Conservation (phyloP, 75 land plant genomes). For the Adiantum capillusveneris region DNA sequence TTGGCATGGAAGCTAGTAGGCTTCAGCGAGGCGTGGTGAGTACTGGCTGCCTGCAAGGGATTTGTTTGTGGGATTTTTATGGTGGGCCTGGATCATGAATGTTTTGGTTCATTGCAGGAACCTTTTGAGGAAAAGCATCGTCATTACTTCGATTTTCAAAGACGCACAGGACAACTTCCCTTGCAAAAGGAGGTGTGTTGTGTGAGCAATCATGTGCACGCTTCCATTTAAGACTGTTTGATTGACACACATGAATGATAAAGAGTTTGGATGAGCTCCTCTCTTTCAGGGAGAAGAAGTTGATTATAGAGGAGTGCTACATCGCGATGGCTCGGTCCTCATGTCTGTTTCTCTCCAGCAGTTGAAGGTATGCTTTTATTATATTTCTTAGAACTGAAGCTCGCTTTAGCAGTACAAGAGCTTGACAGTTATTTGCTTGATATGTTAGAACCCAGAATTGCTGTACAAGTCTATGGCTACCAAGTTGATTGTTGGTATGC, state of each 20-base stretch:
- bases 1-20: conserved; percentile 70
- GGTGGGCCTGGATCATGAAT: not conserved
- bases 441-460: conserved; percentile 65
- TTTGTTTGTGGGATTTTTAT: not conserved
- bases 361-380: conserved; percentile 54
- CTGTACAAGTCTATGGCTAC: conserved; percentile 87
- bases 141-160: conserved; percentile 91
- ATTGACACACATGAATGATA: too few relatives aligned
- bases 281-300: conserved; percentile 75
- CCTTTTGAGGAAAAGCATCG: conserved; percentile 92
- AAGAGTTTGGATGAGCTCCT: too few relatives aligned
- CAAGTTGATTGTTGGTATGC: conserved; percentile 96
- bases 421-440: too few relatives aligned
- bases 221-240: too few relatives aligned
- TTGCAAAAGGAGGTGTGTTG: conserved; percentile 74
- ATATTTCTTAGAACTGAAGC: not conserved
- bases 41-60: not conserved
- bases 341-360: conserved; percentile 87
- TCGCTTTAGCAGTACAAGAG: too few relatives aligned
- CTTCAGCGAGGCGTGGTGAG: conserved; percentile 82
- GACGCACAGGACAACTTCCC: conserved; percentile 88
- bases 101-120: conserved; percentile 27
- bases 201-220: too few relatives aligned
- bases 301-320: conserved; percentile 89
- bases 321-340: conserved; percentile 98